A percentile compares a stretch with the other conserved stretches of the same genome.
Evolutionary conservation across 345 rosid genomes (phyloP).

Genomic region (Eucalyptus erythrocorys): DNA sequence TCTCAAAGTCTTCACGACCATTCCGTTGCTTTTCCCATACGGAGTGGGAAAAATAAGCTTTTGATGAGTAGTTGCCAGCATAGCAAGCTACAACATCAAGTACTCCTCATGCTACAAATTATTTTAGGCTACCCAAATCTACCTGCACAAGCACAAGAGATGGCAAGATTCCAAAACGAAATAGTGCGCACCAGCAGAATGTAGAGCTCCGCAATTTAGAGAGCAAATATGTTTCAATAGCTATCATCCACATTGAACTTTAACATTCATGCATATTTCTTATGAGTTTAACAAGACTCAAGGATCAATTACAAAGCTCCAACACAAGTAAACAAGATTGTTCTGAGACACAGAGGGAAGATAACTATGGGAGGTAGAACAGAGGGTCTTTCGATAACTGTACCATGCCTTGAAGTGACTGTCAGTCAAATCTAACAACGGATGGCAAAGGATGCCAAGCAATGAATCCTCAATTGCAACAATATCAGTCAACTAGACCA

Average conservation of each 20-base stretch:
- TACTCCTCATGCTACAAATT: not conserved
- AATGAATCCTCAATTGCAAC: not conserved
- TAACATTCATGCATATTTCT: not conserved
- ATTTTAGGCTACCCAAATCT: not conserved
- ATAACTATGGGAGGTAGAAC: not conserved
- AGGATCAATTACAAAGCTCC: not conserved
- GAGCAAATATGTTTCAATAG: not conserved
- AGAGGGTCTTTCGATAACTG: not conserved
- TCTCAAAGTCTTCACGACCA: conserved; percentile 5
- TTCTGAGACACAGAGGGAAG: not conserved
- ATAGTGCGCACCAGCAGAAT: not conserved
- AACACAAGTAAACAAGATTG: not conserved
- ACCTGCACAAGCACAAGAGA: not conserved
- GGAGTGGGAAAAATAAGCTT: not conserved
- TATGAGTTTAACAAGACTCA: not conserved
- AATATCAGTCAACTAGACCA: not conserved
- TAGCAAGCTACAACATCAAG: not conserved
- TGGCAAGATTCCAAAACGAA: not conserved
- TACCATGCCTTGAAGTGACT: not conserved
- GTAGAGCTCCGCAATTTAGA: not conserved
- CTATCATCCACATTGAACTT: not conserved
- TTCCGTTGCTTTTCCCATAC: conserved; percentile 4
- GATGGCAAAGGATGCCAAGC: not conserved
- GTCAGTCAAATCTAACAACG: not conserved
- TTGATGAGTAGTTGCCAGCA: conserved; percentile 1